phyloP scores from a whole-genome alignment of 371 early-diverging fungal genomes.

The Mucor irregularis region DNA sequence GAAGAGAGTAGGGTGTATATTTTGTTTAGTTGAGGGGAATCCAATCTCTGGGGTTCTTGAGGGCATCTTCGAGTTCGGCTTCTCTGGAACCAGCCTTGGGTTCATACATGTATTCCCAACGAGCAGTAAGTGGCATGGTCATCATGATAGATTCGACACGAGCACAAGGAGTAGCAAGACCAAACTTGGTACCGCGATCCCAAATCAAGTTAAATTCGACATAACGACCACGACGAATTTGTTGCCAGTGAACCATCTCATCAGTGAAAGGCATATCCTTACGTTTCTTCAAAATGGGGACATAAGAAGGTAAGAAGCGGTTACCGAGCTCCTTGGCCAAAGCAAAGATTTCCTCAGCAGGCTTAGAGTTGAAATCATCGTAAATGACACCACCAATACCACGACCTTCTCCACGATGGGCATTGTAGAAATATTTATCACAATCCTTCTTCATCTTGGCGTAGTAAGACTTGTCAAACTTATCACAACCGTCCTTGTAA shows the following conservation, averaged over 20 bases:
- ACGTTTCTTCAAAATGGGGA: constrained; percentile 73
- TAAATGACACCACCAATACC: constrained; percentile 91
- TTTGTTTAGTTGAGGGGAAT: constrained; percentile 21
- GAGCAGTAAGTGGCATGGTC: constrained; percentile 81
- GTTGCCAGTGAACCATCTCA: constrained; percentile 81
- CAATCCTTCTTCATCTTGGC: constrained; percentile 82
- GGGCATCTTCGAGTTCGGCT: constrained; percentile 72
- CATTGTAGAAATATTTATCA: constrained; percentile 79
- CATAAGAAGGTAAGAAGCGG: constrained; percentile 74
- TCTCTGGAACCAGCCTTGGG: constrained; percentile 73
- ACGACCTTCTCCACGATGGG: constrained; percentile 78
- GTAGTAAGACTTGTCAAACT: constrained; percentile 69
- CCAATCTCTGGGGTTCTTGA: constrained; percentile 87
- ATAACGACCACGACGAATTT: constrained; percentile 84
- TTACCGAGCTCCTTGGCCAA: constrained; percentile 73
- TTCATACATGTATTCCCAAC: constrained; percentile 88
- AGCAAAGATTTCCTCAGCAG: constrained; percentile 67
- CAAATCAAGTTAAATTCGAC: constrained; percentile 89
- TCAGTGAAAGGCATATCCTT: constrained; percentile 66
- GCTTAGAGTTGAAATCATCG: constrained; percentile 77
- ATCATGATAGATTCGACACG: constrained; percentile 88
- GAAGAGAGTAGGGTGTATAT: neutral
- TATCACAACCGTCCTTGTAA: constrained; percentile 78
- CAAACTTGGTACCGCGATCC: constrained; percentile 92
- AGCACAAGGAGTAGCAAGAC: constrained; percentile 81